A percentile compares a stretch with the other conserved stretches of the same genome.
phyloP scores from a whole-genome alignment of 1,284 basidiomycete genomes.

The Athelia sp. region DNA sequence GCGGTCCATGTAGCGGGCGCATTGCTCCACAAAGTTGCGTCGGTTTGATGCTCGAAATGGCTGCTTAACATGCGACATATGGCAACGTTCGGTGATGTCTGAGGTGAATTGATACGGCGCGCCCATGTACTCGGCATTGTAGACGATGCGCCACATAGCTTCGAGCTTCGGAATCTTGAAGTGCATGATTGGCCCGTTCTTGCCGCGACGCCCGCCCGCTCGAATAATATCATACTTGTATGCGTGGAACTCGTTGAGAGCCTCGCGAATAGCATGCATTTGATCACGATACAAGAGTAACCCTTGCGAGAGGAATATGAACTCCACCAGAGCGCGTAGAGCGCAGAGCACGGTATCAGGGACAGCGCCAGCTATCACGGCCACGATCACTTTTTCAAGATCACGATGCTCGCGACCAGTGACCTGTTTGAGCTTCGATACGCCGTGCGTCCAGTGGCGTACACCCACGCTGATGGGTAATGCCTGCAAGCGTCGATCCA shows the following conservation, averaged over 20 bases:
- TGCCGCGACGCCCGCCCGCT: not conserved
- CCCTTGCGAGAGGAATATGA: not conserved
- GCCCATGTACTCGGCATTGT: not conserved
- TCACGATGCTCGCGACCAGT: slow-evolving; percentile 1
- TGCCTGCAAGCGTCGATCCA: not conserved
- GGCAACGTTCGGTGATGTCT: not conserved
- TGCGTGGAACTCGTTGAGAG: not conserved
- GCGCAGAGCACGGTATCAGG: not conserved
- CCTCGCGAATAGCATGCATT: not conserved
- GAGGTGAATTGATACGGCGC: not conserved
- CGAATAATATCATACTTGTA: not conserved
- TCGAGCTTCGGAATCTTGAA: slow-evolving; percentile 3
- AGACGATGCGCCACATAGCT: not conserved
- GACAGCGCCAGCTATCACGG: not conserved
- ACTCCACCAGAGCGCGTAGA: not conserved
- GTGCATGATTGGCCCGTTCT: not conserved
- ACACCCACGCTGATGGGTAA: not conserved
- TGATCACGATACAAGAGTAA: not conserved
- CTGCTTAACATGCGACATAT: not conserved
- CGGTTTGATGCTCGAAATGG: not conserved
- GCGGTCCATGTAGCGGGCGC: not conserved
- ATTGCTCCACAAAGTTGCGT: not conserved
- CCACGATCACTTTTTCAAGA: not conserved
- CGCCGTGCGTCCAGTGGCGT: not conserved
- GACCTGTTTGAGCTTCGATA: not conserved